Evolutionary conservation across 1,139 yeast genomes (phyloP).

Genomic region (Diutina rugosa): DNA sequence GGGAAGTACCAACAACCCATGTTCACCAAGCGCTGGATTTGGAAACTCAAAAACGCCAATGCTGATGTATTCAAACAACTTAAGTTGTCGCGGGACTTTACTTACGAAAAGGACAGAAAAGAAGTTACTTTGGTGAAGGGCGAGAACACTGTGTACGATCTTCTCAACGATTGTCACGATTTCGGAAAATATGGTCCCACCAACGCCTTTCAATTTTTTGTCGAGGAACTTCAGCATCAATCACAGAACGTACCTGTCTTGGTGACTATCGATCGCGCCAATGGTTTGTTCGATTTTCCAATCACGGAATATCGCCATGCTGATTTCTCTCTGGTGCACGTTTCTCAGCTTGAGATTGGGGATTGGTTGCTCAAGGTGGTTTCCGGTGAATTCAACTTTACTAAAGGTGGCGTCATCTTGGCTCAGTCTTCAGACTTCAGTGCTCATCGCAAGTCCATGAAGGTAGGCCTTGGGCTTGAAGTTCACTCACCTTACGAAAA

Average conservation of each 20-base stretch:
- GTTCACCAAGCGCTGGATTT: slow-evolving; percentile 52
- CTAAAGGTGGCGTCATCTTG: slow-evolving; percentile 52
- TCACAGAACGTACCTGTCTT: slow-evolving; percentile 44
- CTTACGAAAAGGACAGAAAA: slow-evolving; percentile 20
- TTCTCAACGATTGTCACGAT: slow-evolving; percentile 22
- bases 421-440: slow-evolving; percentile 36
- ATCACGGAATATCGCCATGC: slow-evolving; percentile 50
- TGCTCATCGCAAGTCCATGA: slow-evolving; percentile 33
- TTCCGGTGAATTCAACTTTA: slow-evolving; percentile 39
- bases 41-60: slow-evolving; percentile 47
- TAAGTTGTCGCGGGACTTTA: slow-evolving; percentile 31
- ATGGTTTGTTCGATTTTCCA: slow-evolving; percentile 45
- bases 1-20: slow-evolving; percentile 66
- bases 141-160: slow-evolving; percentile 30
- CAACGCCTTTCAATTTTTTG: slow-evolving; percentile 35
- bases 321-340: slow-evolving; percentile 44
- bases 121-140: slow-evolving; percentile 26
- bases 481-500: slow-evolving; percentile 48
- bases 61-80: slow-evolving; percentile 34
- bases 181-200: slow-evolving; percentile 25
- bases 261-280: slow-evolving; percentile 65
- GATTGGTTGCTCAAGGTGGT: slow-evolving; percentile 41
- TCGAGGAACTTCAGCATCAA: slow-evolving; percentile 37
- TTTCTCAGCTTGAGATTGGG: slow-evolving; percentile 58
- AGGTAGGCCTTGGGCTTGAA: slow-evolving; percentile 44